Percentiles rank a stretch among this genome's conserved stretches.
phyloP scores from a whole-genome alignment of 1,139 yeast species.

The Hyphopichia burtonii region DNA sequence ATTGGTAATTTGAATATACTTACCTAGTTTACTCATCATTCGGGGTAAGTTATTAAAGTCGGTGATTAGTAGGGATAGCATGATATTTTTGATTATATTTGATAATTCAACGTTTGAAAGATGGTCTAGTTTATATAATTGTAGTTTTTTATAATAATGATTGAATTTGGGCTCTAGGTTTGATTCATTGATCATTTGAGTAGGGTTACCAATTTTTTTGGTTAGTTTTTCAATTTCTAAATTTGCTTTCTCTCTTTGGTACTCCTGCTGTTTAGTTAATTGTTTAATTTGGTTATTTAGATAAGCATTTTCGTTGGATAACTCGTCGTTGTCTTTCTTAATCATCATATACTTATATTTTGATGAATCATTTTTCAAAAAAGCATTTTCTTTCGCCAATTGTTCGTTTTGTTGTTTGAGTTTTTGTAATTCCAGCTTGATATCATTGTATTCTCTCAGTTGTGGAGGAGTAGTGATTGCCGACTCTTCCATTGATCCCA shows the following conservation, averaged over 20 bases:
- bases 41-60: conserved; percentile 24
- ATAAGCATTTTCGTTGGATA: conserved; percentile 17
- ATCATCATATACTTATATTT: conserved; percentile 2
- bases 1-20: conserved; percentile 20
- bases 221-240: neutral
- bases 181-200: neutral
- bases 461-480: conserved; percentile 26
- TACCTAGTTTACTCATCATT: conserved; percentile 24
- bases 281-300: conserved; percentile 4
- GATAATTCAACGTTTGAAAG: conserved; percentile 25
- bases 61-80: conserved; percentile 31
- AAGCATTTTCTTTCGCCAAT: conserved; percentile 1
- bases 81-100: conserved; percentile 30
- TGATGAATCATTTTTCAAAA: conserved; percentile 1
- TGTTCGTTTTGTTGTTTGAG: conserved; percentile 3
- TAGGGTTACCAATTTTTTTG: neutral
- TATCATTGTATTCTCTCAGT: conserved; percentile 17
- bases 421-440: neutral
- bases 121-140: conserved; percentile 26
- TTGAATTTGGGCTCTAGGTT: conserved; percentile 14
- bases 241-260: neutral
- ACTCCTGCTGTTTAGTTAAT: neutral
- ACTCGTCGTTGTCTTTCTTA: conserved; percentile 9
- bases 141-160: conserved; percentile 23
- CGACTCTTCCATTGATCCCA: conserved; percentile 11